A percentile compares a stretch with the other conserved stretches of the same genome.
Conservation (phyloP, 176 grass and related monocot genomes). For the Zea mays region Zm-B73-REFERENCE-NAM-5.0 NC_050104.1:22832001-22832500, state of each 20-base stretch:
- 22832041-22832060: conserved; percentile 96
- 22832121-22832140: not conserved
- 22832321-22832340: not conserved
- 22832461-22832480: not conserved
- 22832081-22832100: not conserved
- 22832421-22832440: too few relatives aligned
- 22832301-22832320: too few relatives aligned
- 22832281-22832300: not conserved
- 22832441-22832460: not conserved
- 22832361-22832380: not conserved
- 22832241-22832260: not conserved
- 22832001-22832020: conserved; percentile 81
- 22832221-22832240: not conserved
- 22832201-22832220: not conserved
- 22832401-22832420: not conserved
- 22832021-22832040: conserved; percentile 78
- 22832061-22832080: conserved; percentile 1
- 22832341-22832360: not conserved
- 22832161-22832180: not conserved
- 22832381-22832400: not conserved
- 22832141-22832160: not conserved
- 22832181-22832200: not conserved
- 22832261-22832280: not conserved
- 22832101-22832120: not conserved
- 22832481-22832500: not conserved